Base-by-base conservation (phyloP, 2,329 filamentous ascomycete species). In the Decorospora gaudefroyi region DNA sequence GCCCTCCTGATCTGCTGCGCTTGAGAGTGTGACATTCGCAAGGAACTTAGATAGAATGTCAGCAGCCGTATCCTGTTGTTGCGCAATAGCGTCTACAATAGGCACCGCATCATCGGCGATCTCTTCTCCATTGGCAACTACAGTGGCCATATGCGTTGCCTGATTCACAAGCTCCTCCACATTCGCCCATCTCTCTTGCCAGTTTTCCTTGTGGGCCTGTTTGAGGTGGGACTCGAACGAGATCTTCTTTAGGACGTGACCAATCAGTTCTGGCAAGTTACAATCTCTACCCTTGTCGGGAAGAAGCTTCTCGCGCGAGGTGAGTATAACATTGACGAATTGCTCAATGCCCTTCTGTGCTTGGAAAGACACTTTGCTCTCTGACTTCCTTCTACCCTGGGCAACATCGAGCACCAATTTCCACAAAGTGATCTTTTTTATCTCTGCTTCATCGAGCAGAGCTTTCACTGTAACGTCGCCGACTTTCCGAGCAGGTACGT, bases 91-190 rank as follows among this genome's bases (percentile, higher is more conserved):
- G 10, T 92, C 86, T 10, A 96, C 81, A 17, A 80, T 74, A 0
- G 90, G 80, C 9, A 85, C 71, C 5, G 72, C 67, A 35, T 83
- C 77, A 23, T 77, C 74, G 12, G 74, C 69, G 9, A 72, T 64
- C 13, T 59, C 61, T 22, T 65, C 62, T 5, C 61, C 65, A 61
- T 72, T 48, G 68, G 67, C 39, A 73, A 76, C 34, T 61, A 72
- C 68, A 71, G 74, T 64, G 1, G 72, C 71, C 45, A 91, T 86
- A 49, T 96, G 90, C 3, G 78, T 79, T 1, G 89, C 90, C 63
- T 96, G 84, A 11, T 76, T 81, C 43, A 95, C 74, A n/a, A 97
- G 82, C 68, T 97, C 92, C 61, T 93, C 83, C 0, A 97, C 84
- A 57, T 96, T 97, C 21, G 85, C 85, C 88, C 90, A 93, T 49